Percentiles rank a stretch among this genome's conserved stretches.
Conservation (phyloP, 1,284 basidiomycete species). For the Leccinum pachyderme region DNA sequence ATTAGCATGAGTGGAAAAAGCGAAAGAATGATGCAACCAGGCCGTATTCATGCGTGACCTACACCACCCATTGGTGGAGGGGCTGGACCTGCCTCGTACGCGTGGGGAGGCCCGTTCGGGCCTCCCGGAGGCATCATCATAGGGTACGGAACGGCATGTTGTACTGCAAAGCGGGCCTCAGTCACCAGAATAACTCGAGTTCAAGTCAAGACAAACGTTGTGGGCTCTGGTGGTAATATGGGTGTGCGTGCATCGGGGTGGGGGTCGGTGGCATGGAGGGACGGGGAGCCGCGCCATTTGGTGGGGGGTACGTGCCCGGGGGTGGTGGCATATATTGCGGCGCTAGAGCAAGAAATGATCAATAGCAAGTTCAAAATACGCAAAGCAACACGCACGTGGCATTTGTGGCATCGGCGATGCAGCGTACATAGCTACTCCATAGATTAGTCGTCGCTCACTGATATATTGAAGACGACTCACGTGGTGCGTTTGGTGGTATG, state of each 20-base stretch:
- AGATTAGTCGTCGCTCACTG: not conserved
- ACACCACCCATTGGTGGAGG: constrained; percentile 75
- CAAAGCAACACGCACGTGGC: constrained; percentile 58
- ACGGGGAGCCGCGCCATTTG: constrained; percentile 69
- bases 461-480: constrained; percentile 18
- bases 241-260: constrained; percentile 77
- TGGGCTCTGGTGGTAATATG: constrained; percentile 83
- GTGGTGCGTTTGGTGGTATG: constrained; percentile 72
- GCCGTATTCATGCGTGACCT: constrained; percentile 30
- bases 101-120: constrained; percentile 61
- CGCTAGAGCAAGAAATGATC: constrained; percentile 36
- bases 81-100: constrained; percentile 66
- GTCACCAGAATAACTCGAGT: constrained; percentile 19
- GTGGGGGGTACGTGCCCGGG: constrained; percentile 68
- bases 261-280: constrained; percentile 85
- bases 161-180: constrained; percentile 49
- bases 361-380: not conserved
- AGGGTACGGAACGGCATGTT: constrained; percentile 77
- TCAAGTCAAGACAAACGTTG: constrained; percentile 57
- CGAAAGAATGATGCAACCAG: constrained; percentile 7
- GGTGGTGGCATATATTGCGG: constrained; percentile 72
- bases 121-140: constrained; percentile 75
- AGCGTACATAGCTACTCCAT: constrained; percentile 67
- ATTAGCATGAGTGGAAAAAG: constrained; percentile 14
- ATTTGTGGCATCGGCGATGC: constrained; percentile 77